Percentiles rank a stretch among this genome's conserved stretches.
Conservation (phyloP, 768 basidiomycete genomes). For the Russula compacta region DNA sequence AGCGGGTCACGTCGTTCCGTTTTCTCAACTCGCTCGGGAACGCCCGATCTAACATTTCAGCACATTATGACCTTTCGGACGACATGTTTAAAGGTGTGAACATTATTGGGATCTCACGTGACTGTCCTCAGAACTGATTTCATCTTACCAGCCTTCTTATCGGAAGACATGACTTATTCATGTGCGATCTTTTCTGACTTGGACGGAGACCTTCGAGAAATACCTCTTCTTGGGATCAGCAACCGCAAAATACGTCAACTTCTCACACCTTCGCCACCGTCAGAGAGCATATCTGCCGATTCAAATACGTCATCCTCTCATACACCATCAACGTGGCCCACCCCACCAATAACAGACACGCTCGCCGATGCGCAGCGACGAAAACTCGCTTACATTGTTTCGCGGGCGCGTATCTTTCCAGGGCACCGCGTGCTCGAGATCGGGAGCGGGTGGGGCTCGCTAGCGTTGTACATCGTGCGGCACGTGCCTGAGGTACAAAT, state of each 20-base stretch:
- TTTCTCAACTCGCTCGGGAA: constrained; percentile 16
- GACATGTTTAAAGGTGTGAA: constrained; percentile 28
- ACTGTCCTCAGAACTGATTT: background rate
- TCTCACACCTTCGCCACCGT: background rate
- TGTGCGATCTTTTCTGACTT: background rate
- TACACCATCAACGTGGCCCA: background rate
- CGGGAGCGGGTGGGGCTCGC: constrained; percentile 41
- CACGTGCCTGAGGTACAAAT: constrained; percentile 25
- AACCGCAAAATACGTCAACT: background rate
- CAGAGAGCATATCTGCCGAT: background rate
- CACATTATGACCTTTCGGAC: constrained; percentile 36
- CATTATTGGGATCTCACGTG: background rate
- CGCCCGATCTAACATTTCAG: constrained; percentile 24
- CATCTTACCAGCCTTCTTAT: background rate
- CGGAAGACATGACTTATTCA: constrained; percentile 2
- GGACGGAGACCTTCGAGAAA: constrained; percentile 1
- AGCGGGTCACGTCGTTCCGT: constrained; percentile 3
- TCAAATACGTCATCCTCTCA: background rate
- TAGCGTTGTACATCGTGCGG: constrained; percentile 30
- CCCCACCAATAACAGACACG: constrained; percentile 15
- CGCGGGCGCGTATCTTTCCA: constrained; percentile 33
- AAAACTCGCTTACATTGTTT: constrained; percentile 36
- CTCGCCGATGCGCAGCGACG: constrained; percentile 32
- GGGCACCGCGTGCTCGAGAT: constrained; percentile 41
- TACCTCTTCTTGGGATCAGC: background rate